These are phyloP conservation scores for Syncephalastrum sp. DNA, from an alignment of 371 early-diverging fungal species.

Conservation along the genomic window DNA sequence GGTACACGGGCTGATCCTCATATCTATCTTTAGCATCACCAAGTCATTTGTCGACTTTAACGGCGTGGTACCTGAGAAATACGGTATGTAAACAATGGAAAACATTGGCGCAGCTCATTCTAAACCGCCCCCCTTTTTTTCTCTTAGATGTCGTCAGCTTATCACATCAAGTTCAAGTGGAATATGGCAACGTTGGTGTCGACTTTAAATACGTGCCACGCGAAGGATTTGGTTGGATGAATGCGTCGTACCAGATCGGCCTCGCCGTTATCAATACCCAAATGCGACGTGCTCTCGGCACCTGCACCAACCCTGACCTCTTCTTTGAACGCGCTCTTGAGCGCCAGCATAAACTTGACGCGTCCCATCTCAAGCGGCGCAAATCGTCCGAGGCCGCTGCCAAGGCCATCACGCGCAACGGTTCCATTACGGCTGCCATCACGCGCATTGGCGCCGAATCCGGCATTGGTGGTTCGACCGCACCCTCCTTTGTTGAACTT, in stretches of 20 bases:
- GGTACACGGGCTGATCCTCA: not conserved
- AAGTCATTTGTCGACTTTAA: conserved; percentile 96
- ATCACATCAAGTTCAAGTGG: conserved; percentile 90
- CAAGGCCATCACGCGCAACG: conserved; percentile 27
- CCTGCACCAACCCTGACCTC: conserved; percentile 76
- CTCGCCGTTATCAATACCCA: conserved; percentile 72
- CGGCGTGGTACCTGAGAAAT: conserved; percentile 97
- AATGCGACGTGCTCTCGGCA: conserved; percentile 84
- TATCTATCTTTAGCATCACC: conserved; percentile 59
- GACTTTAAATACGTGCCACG: conserved; percentile 93
- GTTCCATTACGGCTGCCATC: conserved; percentile 25
- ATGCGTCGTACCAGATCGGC: conserved; percentile 89
- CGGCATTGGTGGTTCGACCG: conserved; percentile 14
- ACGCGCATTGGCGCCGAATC: conserved; percentile 18
- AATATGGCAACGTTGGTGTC: conserved; percentile 94
- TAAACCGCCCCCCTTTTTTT: too few species aligned
- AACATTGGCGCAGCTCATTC: too few species aligned
- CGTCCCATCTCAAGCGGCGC: conserved; percentile 14
- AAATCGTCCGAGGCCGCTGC: conserved; percentile 29
- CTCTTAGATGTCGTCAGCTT: conserved; percentile 68
- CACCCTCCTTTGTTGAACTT: conserved; percentile 10
- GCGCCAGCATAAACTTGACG: conserved; percentile 22
- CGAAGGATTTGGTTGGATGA: conserved; percentile 99
- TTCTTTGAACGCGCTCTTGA: conserved; percentile 54
- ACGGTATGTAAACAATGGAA: conserved; percentile 50